Percentiles rank a stretch among this genome's conserved stretches.
These are phyloP conservation scores for Setomelanomma holmii DNA, from an alignment of 2,329 filamentous ascomycete genomes.

Conservation along the genomic window DNA sequence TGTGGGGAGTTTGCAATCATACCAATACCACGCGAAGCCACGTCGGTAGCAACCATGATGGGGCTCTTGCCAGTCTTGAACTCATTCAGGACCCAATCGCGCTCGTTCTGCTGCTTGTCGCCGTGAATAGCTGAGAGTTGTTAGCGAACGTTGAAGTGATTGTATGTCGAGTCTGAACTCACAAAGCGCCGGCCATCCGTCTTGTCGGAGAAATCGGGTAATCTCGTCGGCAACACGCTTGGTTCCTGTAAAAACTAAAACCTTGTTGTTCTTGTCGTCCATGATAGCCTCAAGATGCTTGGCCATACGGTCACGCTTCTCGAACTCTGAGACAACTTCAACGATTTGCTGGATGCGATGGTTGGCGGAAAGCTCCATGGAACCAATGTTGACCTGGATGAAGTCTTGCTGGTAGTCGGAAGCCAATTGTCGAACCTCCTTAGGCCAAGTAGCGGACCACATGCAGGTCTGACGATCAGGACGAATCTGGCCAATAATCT, in stretches of 20 bases:
- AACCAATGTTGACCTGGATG: slow-evolving; percentile 98
- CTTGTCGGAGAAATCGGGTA: slow-evolving; percentile 94
- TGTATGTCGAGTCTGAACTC: slow-evolving; percentile 54
- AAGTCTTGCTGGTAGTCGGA: slow-evolving; percentile 92
- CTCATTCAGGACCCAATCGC: slow-evolving; percentile 98
- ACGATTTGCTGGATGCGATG: slow-evolving; percentile 98
- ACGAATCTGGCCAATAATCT: slow-evolving; percentile 96
- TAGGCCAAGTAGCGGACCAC: slow-evolving; percentile 99
- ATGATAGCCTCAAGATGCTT: slow-evolving; percentile 98
- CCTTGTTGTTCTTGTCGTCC: slow-evolving; percentile 95
- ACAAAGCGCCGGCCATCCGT: slow-evolving; percentile 97
- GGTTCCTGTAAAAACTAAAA: slow-evolving; percentile 85
- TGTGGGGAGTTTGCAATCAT: slow-evolving; percentile 75
- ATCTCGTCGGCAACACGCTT: slow-evolving; percentile 98
- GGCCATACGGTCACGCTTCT: slow-evolving; percentile 97
- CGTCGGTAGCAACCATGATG: slow-evolving; percentile 99
- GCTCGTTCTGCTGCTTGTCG: slow-evolving; percentile 99
- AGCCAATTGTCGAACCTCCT: slow-evolving; percentile 93
- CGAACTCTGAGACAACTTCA: slow-evolving; percentile 92
- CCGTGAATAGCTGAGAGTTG: slow-evolving; percentile 82
- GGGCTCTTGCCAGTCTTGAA: slow-evolving; percentile 99
- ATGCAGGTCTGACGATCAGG: slow-evolving; percentile 99
- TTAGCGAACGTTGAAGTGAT: slow-evolving; percentile 45
- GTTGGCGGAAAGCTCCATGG: slow-evolving; percentile 94
- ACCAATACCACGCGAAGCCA: slow-evolving; percentile 99